Base-by-base conservation (phyloP, 768 basidiomycete genomes). In the Hypsizygus marmoreus region DNA sequence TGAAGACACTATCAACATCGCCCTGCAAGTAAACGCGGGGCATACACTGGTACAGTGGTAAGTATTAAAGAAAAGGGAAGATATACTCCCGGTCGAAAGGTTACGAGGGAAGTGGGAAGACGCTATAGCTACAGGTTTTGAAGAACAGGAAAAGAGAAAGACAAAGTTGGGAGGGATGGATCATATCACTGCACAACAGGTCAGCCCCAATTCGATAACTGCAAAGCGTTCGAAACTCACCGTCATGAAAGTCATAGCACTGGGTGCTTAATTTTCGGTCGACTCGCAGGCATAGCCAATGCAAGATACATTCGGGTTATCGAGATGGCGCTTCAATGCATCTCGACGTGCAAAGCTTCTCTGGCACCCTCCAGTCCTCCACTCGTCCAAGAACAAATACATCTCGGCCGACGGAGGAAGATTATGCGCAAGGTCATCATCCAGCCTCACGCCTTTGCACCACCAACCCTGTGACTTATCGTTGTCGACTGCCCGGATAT, bases 401-500 rank as follows among this genome's bases (percentile, higher is more conserved):
- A 54, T 49, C 32, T 57, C 38, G 13, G 62, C 60, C 19, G 56
- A 53, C 4, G 32, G 30, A 8, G 58, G 40, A 47, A 50, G 40
- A 25, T 58, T 58, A 8, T 50, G 42, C 19, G 44, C 34, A 6
- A 40, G 47, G 4, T 59, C 59, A 24, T 61, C 54, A 24, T 48
- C 38, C 30, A 46, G 37, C 5, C 52, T 62, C n/a, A 74, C 67
- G 2, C 75, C 74, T 38, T 64, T 66, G 61, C 75, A 77, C 50
- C 61, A 61, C 61, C 63, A 69, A 0, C 63, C 65, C 26, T 57
- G 54, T 26, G 48, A 45, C n/a, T 62, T 53, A 16, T 74, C 68
- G 32, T 72, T 65, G 16, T 70, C 64, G 19, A 63, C 62, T 34
- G 77, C 66, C 16, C 78, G 77, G 46, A 73, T 69, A 54, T 83